Conservation (phyloP, 148 eudicot genomes). For the Vaccinium darrowii region DNA sequence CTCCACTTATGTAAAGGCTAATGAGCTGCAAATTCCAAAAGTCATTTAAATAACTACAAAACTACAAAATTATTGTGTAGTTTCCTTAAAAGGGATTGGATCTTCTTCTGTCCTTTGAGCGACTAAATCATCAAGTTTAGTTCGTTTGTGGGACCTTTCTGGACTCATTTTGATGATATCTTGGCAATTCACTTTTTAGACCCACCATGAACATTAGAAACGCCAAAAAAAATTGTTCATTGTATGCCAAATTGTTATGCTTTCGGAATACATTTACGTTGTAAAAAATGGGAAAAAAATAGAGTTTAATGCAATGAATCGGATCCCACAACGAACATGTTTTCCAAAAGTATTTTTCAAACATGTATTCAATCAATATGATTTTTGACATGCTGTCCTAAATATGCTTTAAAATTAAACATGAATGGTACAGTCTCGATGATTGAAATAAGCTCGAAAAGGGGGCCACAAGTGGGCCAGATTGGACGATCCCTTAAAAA, state of each 20-base stretch:
- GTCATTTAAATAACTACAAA: neutral
- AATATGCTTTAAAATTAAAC: no score
- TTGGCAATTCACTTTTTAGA: no score
- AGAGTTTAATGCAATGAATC: neutral
- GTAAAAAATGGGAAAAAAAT: neutral
- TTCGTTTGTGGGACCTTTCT: no score
- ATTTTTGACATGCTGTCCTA: neutral
- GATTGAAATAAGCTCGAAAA: neutral
- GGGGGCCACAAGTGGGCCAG: neutral
- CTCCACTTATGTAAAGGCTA: constrained; percentile 10
- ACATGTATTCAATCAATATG: neutral
- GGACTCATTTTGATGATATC: no score
- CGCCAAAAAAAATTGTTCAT: no score
- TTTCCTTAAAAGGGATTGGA: no score
- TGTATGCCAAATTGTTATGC: no score
- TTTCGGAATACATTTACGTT: neutral
- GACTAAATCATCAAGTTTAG: no score
- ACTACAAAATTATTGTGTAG: no score
- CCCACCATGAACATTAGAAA: no score
- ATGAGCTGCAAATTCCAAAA: constrained; percentile 15
- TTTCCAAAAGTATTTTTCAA: no score
- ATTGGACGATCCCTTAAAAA: neutral
- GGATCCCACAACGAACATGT: neutral
- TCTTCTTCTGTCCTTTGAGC: no score
- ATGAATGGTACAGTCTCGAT: neutral